A percentile compares a stretch with the other conserved stretches of the same genome.
These are phyloP conservation scores for Candida freyschussii DNA, from an alignment of 1,139 yeast species.

Conservation along the genomic window DNA sequence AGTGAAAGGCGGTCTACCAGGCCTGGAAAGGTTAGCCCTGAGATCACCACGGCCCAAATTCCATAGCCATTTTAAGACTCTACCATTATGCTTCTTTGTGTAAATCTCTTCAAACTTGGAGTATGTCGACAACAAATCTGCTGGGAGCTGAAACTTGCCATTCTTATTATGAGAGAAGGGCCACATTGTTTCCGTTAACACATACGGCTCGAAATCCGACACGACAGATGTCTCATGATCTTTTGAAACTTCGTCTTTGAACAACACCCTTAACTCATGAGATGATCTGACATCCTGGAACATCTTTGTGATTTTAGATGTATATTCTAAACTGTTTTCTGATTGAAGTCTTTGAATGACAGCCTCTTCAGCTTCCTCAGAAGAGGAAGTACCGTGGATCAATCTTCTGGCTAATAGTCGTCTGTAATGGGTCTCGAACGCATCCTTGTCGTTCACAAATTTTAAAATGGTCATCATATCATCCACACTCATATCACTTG, in stretches of 20 bases:
- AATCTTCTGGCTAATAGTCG: constrained; percentile 84
- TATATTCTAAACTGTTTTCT: constrained; percentile 88
- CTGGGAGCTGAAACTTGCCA: constrained; percentile 48
- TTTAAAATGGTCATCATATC: constrained; percentile 85
- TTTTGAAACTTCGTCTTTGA: constrained; percentile 47
- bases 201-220: constrained; percentile 68
- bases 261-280: constrained; percentile 64
- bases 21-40: constrained; percentile 78
- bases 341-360: constrained; percentile 85
- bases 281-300: constrained; percentile 91
- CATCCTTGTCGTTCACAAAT: constrained; percentile 90
- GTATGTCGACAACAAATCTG: constrained; percentile 59
- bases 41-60: constrained; percentile 90
- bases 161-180: constrained; percentile 52
- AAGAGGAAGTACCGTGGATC: constrained; percentile 77
- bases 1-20: constrained; percentile 77
- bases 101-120: constrained; percentile 67
- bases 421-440: constrained; percentile 90
- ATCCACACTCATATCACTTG: constrained; percentile 65
- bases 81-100: constrained; percentile 72
- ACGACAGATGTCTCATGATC: constrained; percentile 34
- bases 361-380: constrained; percentile 79
- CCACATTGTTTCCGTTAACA: constrained; percentile 89
- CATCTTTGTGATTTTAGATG: constrained; percentile 93
- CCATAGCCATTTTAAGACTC: constrained; percentile 96